Conservation (phyloP, 208 protist species). For the Kentomonas sorsogonicus region DNA sequence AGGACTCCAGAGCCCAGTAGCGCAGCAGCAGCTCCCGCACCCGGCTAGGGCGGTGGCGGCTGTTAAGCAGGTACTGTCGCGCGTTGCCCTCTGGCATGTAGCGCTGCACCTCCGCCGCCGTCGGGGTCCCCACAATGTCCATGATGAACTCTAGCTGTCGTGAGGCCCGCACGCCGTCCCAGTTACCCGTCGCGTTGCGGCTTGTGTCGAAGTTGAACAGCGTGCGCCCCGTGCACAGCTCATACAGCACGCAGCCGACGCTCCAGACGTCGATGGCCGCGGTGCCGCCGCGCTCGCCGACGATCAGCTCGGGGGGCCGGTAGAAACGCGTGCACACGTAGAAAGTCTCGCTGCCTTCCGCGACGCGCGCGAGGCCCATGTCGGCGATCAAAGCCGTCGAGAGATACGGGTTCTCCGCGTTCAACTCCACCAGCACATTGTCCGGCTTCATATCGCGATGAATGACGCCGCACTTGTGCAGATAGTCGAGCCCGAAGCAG, state of each 20-base stretch:
- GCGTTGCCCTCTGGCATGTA: constrained; percentile 77
- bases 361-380: constrained; percentile 82
- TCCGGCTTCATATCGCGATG: constrained; percentile 97
- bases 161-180: constrained; percentile 74
- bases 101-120: constrained; percentile 47
- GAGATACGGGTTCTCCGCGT: constrained; percentile 51
- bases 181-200: constrained; percentile 61
- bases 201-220: constrained; percentile 88
- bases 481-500: constrained; percentile 83
- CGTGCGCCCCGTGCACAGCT: constrained; percentile 88
- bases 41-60: constrained; percentile 40
- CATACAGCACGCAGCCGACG: constrained; percentile 93
- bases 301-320: constrained; percentile 93
- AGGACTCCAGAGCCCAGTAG: constrained; percentile 64
- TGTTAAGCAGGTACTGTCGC: constrained; percentile 71
- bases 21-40: constrained; percentile 40
- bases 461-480: constrained; percentile 86
- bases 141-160: constrained; percentile 79
- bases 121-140: constrained; percentile 70
- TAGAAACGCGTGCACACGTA: constrained; percentile 96
- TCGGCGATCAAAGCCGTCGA: constrained; percentile 79
- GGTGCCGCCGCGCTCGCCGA: constrained; percentile 60
- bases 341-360: constrained; percentile 76
- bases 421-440: constrained; percentile 92
- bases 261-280: constrained; percentile 91